Percentiles rank a stretch among this genome's conserved stretches.
These are phyloP conservation scores for Exidia glandulosa DNA, from an alignment of 768 basidiomycete genomes.

Conservation along the genomic window DNA sequence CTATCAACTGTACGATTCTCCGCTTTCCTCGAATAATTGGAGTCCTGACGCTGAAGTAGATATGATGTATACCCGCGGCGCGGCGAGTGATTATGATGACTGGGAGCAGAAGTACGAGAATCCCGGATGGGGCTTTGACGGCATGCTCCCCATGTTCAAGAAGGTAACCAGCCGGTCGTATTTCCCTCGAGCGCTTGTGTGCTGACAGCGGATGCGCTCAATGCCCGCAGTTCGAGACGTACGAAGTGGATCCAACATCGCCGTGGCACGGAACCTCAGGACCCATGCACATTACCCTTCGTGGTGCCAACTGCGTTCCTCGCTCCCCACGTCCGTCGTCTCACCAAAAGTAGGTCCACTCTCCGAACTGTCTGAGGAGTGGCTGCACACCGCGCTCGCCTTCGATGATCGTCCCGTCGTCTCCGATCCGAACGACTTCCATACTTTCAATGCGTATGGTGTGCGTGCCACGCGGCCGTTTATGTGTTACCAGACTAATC, in stretches of 20 bases:
- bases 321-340: too few species aligned
- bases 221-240: not conserved
- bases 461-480: not conserved
- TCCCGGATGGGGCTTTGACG: constrained; percentile 48
- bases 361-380: not conserved
- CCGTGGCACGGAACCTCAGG: not conserved
- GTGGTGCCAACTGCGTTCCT: too few species aligned
- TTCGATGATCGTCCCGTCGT: not conserved
- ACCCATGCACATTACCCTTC: not conserved
- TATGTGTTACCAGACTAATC: not conserved
- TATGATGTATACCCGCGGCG: constrained; percentile 45
- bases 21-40: not conserved
- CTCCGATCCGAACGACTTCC: not conserved
- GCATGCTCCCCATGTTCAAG: constrained; percentile 44
- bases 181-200: not conserved
- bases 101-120: constrained; percentile 44
- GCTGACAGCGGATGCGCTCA: too few species aligned
- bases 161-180: constrained; percentile 29
- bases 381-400: not conserved
- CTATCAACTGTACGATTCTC: constrained; percentile 41
- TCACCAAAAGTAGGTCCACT: not conserved
- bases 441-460: not conserved
- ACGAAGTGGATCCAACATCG: not conserved
- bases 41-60: constrained; percentile 17
- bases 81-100: constrained; percentile 55